phyloP scores from a whole-genome alignment of 1,284 basidiomycete genomes.

The Trametes hirsuta region DNA sequence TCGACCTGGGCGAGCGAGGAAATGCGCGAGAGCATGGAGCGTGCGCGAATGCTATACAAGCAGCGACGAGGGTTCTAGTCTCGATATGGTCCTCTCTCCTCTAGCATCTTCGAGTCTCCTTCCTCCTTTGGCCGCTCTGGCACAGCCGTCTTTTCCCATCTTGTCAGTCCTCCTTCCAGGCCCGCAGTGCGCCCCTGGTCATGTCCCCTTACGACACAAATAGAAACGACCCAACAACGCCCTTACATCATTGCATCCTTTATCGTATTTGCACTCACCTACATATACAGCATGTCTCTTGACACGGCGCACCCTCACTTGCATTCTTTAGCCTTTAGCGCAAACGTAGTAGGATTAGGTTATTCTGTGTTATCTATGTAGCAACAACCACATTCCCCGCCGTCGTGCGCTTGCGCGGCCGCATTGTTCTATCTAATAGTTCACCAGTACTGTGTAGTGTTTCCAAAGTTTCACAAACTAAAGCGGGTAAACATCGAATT shows the following conservation, averaged over 20 bases:
- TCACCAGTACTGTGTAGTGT: not conserved
- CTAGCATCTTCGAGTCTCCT: no score
- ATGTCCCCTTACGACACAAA: slow-evolving; percentile 15
- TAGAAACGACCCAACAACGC: slow-evolving; percentile 19
- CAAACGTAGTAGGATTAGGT: slow-evolving; percentile 19
- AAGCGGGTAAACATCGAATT: no score
- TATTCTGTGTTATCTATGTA: slow-evolving; percentile 27
- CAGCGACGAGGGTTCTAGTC: slow-evolving; percentile 21
- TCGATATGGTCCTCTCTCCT: not conserved
- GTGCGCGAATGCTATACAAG: slow-evolving; percentile 51
- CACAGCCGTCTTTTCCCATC: not conserved
- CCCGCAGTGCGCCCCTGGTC: not conserved
- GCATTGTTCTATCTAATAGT: not conserved
- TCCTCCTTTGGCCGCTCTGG: not conserved
- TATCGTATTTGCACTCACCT: slow-evolving; percentile 21
- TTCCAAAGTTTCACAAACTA: not conserved
- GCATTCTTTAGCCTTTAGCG: slow-evolving; percentile 7
- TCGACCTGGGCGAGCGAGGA: slow-evolving; percentile 58
- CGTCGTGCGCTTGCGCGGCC: not conserved
- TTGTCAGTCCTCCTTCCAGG: not conserved
- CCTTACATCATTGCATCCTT: slow-evolving; percentile 14
- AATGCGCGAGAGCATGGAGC: slow-evolving; percentile 65
- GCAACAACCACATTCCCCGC: slow-evolving; percentile 9
- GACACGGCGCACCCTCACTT: not conserved
- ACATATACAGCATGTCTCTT: slow-evolving; percentile 2